Evolutionary conservation across 331 rosid species (phyloP).

Genomic region (Spiraea crenata): DNA sequence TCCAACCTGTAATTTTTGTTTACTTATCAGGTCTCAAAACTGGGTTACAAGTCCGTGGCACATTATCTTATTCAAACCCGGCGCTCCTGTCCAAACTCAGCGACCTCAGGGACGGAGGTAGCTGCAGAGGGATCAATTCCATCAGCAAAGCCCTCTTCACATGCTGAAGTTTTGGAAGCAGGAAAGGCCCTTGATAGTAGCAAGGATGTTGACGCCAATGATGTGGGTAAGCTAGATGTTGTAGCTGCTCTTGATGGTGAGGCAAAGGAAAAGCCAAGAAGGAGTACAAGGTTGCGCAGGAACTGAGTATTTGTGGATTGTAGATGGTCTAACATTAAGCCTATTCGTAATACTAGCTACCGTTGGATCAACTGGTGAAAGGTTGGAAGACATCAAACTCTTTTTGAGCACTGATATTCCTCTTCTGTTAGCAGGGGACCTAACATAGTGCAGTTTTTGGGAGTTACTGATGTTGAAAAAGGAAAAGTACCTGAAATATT

Average conservation of each 20-base stretch:
- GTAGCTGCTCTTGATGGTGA: not conserved
- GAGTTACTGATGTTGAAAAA: not conserved
- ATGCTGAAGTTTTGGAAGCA: not conserved
- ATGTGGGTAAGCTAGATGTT: not conserved
- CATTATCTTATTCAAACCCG: conserved; percentile 71
- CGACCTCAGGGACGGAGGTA: conserved; percentile 34
- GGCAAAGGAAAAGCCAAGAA: conserved; percentile 3
- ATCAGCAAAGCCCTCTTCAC: not conserved
- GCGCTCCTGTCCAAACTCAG: conserved; percentile 18
- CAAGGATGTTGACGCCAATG: conserved; percentile 3
- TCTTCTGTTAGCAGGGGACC: not conserved
- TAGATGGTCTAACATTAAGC: not conserved
- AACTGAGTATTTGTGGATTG: conserved; percentile 9
- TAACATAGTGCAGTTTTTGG: not conserved
- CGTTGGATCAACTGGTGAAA: not conserved
- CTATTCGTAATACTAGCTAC: not conserved
- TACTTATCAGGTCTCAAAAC: conserved; percentile 39
- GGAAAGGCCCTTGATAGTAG: not conserved
- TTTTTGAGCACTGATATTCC: not conserved
- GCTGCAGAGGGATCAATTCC: conserved; percentile 21
- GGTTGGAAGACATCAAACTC: not conserved
- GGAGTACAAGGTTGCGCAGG: conserved; percentile 12
- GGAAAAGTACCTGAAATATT: not conserved
- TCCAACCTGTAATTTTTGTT: conserved; percentile 19
- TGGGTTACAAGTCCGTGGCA: conserved; percentile 88